phyloP scores from a whole-genome alignment of 176 grass and related monocot genomes.

The Paspalum vaginatum region DNA sequence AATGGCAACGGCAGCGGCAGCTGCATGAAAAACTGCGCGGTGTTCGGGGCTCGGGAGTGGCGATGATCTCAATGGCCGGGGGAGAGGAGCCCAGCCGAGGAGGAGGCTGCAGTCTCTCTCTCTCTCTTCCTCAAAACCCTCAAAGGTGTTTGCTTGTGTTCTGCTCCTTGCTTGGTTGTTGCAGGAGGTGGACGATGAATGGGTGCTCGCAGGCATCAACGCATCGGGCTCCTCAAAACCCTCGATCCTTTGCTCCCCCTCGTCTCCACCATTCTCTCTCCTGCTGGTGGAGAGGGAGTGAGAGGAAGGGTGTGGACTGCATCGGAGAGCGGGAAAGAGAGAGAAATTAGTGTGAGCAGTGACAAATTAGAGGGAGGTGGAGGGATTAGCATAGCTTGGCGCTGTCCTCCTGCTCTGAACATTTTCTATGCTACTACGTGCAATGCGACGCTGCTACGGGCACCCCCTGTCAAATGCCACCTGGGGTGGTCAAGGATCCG shows the following conservation, averaged over 20 bases:
- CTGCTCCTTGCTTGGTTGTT: constrained; percentile 19
- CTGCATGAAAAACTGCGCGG: constrained; percentile 64
- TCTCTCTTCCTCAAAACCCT: constrained; percentile 55
- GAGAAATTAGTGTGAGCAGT: constrained; percentile 41
- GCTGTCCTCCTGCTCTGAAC: neutral
- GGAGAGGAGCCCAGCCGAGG: neutral
- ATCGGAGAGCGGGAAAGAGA: constrained; percentile 50
- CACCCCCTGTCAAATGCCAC: no score
- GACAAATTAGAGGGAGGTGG: constrained; percentile 32
- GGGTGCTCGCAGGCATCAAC: constrained; percentile 43
- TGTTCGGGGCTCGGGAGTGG: constrained; percentile 4
- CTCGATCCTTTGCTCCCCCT: neutral
- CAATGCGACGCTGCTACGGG: no score
- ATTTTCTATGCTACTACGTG: no score
- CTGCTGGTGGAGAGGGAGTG: constrained; percentile 27
- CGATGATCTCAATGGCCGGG: constrained; percentile 49
- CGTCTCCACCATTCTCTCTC: neutral
- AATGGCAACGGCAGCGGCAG: constrained; percentile 32
- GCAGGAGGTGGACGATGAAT: constrained; percentile 32
- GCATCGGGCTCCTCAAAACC: constrained; percentile 45
- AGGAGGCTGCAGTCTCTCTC: neutral
- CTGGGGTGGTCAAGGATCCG: no score
- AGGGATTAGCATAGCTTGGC: neutral
- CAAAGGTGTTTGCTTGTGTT: constrained; percentile 50
- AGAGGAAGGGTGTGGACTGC: neutral